Conservation (phyloP, 2,329 filamentous ascomycete genomes). For the Amesomyces nigricolor region DNA sequence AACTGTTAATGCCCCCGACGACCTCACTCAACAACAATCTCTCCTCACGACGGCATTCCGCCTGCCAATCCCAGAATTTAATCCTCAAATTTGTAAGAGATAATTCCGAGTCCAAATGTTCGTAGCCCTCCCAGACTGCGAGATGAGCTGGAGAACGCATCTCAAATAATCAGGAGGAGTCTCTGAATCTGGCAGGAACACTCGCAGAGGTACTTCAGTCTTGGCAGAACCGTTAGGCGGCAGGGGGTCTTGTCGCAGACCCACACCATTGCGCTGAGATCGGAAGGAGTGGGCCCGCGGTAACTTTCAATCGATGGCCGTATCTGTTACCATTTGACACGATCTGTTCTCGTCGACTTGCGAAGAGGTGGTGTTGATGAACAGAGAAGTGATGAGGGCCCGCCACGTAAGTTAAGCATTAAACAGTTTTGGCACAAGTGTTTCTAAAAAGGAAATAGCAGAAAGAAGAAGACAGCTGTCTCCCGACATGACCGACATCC, state of each 20-base stretch:
- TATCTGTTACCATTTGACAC: too few relatives aligned
- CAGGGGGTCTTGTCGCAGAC: slow-evolving; percentile 1
- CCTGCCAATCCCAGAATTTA: too few relatives aligned
- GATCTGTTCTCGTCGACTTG: not conserved
- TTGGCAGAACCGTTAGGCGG: slow-evolving; percentile 9
- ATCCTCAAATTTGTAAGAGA: too few relatives aligned
- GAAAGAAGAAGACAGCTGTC: not conserved
- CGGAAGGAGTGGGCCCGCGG: not conserved
- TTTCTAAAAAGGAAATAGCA: not conserved
- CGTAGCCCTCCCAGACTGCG: not conserved
- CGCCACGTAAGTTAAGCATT: slow-evolving; percentile 13
- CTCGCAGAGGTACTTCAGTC: not conserved
- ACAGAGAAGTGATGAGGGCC: not conserved
- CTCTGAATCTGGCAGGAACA: not conserved
- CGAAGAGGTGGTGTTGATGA: too few relatives aligned
- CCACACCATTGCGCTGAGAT: slow-evolving; percentile 1
- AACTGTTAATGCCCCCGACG: slow-evolving; percentile 2
- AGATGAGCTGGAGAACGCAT: not conserved
- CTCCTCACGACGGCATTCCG: too few relatives aligned
- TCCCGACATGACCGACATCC: too few relatives aligned
- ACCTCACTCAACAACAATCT: not conserved
- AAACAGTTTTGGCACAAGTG: slow-evolving; percentile 1
- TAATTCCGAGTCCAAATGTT: too few relatives aligned
- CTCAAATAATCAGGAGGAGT: not conserved
- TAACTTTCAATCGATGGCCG: not conserved